These are phyloP conservation scores for Clarireedia homoeocarpa DNA, from an alignment of 2,329 filamentous ascomycete species.

Conservation along the genomic window DNA sequence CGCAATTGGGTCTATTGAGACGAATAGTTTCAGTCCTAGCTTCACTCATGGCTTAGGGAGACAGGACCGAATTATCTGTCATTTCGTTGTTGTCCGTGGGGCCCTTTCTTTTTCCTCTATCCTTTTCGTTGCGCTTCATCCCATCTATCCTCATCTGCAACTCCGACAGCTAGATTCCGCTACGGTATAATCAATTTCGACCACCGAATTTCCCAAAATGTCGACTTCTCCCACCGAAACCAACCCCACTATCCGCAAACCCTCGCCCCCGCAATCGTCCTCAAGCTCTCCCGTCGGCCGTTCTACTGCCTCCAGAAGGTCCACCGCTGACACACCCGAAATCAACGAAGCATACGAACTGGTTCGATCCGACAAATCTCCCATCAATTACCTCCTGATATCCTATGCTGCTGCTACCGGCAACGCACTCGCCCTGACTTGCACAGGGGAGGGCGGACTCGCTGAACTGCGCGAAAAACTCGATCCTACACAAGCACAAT, in stretches of 20 bases:
- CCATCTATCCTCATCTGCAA: neutral
- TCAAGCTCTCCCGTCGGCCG: neutral
- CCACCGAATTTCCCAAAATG: neutral
- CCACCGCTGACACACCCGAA: slow-evolving; percentile 48
- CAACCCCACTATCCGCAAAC: neutral
- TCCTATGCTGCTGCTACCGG: slow-evolving; percentile 49
- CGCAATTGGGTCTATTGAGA: neutral
- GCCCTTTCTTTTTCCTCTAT: neutral
- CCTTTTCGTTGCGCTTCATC: neutral
- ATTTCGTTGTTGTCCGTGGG: slow-evolving; percentile 7
- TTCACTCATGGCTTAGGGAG: neutral
- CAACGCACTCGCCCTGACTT: slow-evolving; percentile 47
- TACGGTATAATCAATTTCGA: neutral
- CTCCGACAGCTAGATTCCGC: neutral
- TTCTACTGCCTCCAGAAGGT: slow-evolving; percentile 36
- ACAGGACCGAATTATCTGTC: slow-evolving; percentile 3
- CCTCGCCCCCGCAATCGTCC: neutral
- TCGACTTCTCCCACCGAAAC: neutral
- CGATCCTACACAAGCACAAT: slow-evolving; percentile 34
- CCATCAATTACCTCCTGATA: slow-evolving; percentile 59
- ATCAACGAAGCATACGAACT: slow-evolving; percentile 58
- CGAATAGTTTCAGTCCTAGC: slow-evolving; percentile 9
- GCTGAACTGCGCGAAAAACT: slow-evolving; percentile 48
- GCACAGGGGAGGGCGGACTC: slow-evolving; percentile 54
- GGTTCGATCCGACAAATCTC: slow-evolving; percentile 58